Conservation (phyloP, 129 eudicot species). For the Artemisia tridentata region DNA sequence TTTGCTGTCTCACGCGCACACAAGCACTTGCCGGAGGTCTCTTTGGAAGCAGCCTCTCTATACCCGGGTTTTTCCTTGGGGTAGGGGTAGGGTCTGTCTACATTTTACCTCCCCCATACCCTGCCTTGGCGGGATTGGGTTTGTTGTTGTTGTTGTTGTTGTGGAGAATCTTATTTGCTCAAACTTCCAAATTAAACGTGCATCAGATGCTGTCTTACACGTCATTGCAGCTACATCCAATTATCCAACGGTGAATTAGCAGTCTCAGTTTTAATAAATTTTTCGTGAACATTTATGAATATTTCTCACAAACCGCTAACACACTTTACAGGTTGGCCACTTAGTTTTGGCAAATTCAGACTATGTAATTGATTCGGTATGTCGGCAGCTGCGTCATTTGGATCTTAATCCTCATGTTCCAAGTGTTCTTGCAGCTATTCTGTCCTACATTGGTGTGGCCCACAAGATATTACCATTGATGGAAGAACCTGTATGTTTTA, state of each 20-base stretch:
- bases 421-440: constrained; percentile 78
- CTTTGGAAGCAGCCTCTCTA: too few relatives aligned
- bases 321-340: constrained; percentile 80
- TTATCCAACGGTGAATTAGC: constrained; percentile 59
- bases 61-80: too few relatives aligned
- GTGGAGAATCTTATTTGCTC: constrained; percentile 88
- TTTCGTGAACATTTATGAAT: not conserved
- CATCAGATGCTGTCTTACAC: constrained; percentile 81
- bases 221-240: constrained; percentile 70
- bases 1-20: too few relatives aligned
- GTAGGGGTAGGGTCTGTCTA: too few relatives aligned
- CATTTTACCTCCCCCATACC: too few relatives aligned
- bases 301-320: not conserved
- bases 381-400: constrained; percentile 86
- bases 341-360: constrained; percentile 87
- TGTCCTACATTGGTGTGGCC: constrained; percentile 86
- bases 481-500: constrained; percentile 88
- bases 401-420: constrained; percentile 95
- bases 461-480: constrained; percentile 80
- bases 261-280: constrained; percentile 15
- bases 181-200: constrained; percentile 65
- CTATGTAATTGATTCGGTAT: constrained; percentile 81
- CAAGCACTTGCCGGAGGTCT: too few relatives aligned
- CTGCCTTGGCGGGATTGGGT: too few relatives aligned
- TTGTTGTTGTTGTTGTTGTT: too few relatives aligned